Evolutionary conservation across 2,329 filamentous ascomycete genomes (phyloP).

Genomic region (Rhinocladiella mackenziei): DNA sequence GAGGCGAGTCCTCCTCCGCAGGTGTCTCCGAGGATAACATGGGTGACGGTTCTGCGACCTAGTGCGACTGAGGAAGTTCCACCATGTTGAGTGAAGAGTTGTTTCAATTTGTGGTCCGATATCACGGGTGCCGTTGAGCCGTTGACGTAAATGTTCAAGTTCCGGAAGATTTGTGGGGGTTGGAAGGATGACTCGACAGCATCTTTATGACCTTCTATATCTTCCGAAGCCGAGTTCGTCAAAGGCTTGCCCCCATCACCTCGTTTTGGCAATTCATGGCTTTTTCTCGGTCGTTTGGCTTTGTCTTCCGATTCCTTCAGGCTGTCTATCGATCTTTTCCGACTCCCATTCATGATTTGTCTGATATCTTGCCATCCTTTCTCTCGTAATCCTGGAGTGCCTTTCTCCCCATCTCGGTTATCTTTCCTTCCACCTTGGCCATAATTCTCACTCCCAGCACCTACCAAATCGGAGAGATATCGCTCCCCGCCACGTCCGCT

Average conservation of each 20-base stretch:
- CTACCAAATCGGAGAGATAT: constrained; percentile 61
- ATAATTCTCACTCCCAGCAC: constrained; percentile 58
- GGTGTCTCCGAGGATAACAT: constrained; percentile 64
- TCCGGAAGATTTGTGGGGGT: constrained; percentile 58
- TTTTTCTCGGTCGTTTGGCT: constrained; percentile 18
- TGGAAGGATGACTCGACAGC: constrained; percentile 10
- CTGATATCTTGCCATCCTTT: constrained; percentile 42
- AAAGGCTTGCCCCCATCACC: no score
- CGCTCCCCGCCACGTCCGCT: constrained; percentile 55
- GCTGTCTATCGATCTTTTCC: constrained; percentile 35
- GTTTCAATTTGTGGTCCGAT: constrained; percentile 82
- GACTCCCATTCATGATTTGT: constrained; percentile 46
- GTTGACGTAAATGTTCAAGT: constrained; percentile 77
- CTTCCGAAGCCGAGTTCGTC: constrained; percentile 5
- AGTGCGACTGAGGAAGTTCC: constrained; percentile 67
- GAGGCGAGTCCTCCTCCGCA: constrained; percentile 72
- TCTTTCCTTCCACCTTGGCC: constrained; percentile 47
- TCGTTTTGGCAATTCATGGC: background rate
- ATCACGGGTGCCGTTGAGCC: constrained; percentile 76
- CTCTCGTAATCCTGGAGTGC: constrained; percentile 35
- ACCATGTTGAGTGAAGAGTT: constrained; percentile 69
- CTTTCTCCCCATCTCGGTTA: constrained; percentile 51
- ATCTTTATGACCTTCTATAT: constrained; percentile 8
- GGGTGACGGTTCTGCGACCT: constrained; percentile 70
- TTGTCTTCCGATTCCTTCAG: constrained; percentile 1